phyloP scores from a whole-genome alignment of 1,284 basidiomycete species.

The Cerrena zonata region DNA sequence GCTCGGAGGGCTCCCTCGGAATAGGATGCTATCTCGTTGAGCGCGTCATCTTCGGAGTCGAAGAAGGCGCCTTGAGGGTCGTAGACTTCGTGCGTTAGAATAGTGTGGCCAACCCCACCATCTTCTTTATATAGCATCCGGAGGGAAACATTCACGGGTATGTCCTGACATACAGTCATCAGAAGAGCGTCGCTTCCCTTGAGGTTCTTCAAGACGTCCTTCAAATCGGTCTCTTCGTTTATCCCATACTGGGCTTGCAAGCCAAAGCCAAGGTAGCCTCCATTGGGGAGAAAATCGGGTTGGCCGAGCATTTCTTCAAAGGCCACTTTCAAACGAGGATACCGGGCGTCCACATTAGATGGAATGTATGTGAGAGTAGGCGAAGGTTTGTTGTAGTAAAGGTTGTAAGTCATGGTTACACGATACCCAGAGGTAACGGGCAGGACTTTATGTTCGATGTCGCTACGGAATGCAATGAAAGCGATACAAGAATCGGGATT shows the following conservation, averaged over 20 bases:
- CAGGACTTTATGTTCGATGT: conserved; percentile 38
- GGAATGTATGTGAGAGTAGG: neutral
- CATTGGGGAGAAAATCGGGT: conserved; percentile 24
- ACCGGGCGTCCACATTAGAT: too few relatives aligned
- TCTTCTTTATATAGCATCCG: too few relatives aligned
- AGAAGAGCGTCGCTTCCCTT: neutral
- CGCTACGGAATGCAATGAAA: conserved; percentile 34
- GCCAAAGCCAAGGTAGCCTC: conserved; percentile 24
- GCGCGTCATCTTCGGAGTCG: too few relatives aligned
- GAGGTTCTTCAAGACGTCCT: neutral
- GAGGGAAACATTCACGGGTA: neutral
- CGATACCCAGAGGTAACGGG: conserved; percentile 33
- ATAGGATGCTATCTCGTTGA: neutral
- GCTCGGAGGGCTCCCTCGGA: neutral
- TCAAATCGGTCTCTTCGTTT: neutral
- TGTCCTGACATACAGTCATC: neutral
- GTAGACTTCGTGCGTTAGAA: neutral
- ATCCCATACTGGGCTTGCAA: neutral
- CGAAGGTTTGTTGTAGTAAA: conserved; percentile 22
- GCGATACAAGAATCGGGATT: conserved; percentile 14
- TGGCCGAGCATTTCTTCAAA: conserved; percentile 19
- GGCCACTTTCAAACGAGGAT: conserved; percentile 2
- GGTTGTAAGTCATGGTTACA: conserved; percentile 37
- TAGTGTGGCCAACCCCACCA: too few relatives aligned
- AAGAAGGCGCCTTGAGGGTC: too few relatives aligned